Base-by-base conservation (phyloP, 495 filamentous ascomycete genomes). In the Saxophila tyrrhenica region DNA sequence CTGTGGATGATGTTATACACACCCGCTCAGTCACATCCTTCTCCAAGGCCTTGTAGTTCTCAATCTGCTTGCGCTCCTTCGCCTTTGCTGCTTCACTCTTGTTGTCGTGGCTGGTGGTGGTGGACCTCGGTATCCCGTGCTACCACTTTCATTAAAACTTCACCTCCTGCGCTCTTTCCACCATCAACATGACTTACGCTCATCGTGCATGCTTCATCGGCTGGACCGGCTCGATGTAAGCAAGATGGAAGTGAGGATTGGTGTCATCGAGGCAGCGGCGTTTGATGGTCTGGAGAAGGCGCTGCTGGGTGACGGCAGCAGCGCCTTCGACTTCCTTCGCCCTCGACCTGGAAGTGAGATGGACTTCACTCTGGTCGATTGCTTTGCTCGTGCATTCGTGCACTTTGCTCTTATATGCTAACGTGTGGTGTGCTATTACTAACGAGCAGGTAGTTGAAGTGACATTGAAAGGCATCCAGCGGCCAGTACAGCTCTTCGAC, bases 71-170 rank as follows among this genome's bases (percentile, higher is more conserved):
- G 51, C 82, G 75, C 68, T 95, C 88, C 61, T 81, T 78, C 46
- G 76, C 68, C 9, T 76, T 74, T 60, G 82, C 77, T 61, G 86
- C 80, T 50, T 81, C 82, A 52, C 86, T 81, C 60, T 79, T 79
- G 60, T 72, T 69, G 24, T 22, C 7, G 9, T 8, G 9, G n/a
- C 46, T 32, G 52, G 72, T 70, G 48, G 72, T 72, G 57, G 82
- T 78, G 62, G 78, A 76, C 57, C 86, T 81, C 52, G 81, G 74
- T 59, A 86, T 74, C 66, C 87, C 87, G 76, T 95, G 91, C 86
- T 94, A 71, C 59, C 39, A 25, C 20, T 20, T 25, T 51, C 56
- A n/a, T n/a, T n/a, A n/a, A 50, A 59, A 52, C 9, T 59, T 51
- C 54, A 48, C 46, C 23, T 48, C 23, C 5, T 59, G 51, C 50